phyloP scores from a whole-genome alignment of 1,284 basidiomycete species.

The Cronartium quercuum region DNA sequence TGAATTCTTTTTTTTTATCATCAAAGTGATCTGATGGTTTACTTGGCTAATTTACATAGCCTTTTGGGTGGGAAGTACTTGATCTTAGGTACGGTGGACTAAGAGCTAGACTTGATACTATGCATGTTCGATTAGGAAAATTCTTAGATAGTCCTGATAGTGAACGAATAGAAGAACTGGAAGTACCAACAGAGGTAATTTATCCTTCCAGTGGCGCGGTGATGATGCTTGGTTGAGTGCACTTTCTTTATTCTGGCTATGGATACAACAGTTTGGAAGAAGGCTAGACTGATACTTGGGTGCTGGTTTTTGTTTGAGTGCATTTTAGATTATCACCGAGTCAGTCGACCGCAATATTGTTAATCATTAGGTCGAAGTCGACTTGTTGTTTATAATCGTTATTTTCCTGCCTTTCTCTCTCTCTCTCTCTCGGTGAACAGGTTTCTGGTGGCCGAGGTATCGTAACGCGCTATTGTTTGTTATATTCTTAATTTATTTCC shows the following conservation, averaged over 20 bases:
- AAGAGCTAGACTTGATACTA: constrained; percentile 47
- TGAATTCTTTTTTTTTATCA: constrained; percentile 37
- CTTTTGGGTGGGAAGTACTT: constrained; percentile 49
- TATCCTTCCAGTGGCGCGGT: constrained; percentile 31
- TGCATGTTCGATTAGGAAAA: constrained; percentile 43
- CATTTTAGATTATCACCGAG: constrained; percentile 26
- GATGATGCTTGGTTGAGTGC: constrained; percentile 27
- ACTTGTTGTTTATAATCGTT: too few relatives aligned
- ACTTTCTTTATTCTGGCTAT: not conserved
- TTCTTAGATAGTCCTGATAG: not conserved
- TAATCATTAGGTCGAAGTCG: constrained; percentile 1
- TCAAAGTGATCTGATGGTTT: not conserved
- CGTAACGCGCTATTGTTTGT: too few relatives aligned
- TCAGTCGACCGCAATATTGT: constrained; percentile 35
- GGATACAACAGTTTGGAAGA: too few relatives aligned
- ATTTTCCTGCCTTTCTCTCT: too few relatives aligned
- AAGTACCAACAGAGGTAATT: constrained; percentile 19
- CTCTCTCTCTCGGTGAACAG: too few relatives aligned
- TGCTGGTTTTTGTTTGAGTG: not conserved
- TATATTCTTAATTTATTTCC: too few relatives aligned
- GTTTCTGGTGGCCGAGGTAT: too few relatives aligned
- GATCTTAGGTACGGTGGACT: constrained; percentile 50
- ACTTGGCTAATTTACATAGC: constrained; percentile 40
- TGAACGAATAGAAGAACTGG: constrained; percentile 22
- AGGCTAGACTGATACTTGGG: not conserved